Evolutionary conservation across 352 stramenopile genomes (phyloP), one percentile per base, ranked within the genome.

Genomic region (Globisporangium sylvaticum): DNA sequence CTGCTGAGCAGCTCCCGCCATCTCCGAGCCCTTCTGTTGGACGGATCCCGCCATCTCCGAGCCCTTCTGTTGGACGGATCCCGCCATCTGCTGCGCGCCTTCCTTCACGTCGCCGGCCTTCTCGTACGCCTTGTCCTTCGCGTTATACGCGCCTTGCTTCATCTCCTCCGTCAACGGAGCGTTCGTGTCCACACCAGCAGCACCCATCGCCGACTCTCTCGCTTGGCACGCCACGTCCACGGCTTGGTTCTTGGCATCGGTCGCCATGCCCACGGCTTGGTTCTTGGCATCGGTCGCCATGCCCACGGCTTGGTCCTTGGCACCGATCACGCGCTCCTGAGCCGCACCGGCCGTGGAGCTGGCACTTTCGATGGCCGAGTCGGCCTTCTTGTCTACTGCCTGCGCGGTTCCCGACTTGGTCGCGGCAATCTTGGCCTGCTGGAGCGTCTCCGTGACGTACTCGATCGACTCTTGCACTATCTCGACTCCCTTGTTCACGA

Each of bases 51-150:
- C 25, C 24, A 56, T 39, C 8, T 55, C 58, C 15, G 37, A 25
- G 0, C 34, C 62, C 37, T 62, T 67, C 27, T 50, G 22, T 4
- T 67, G 22, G 4, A 12, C 52, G 1, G 24, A 50, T 12, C 39
- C 62, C 0, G 34, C 50, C 62, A 56, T 61, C 14, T 67, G 48
- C 12, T 55, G 50, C 0, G 62, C 62, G 34, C 34, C 62, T 62
- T 67, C 20, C 62, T 67, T 67, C 32, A 29, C 18, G 0, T 53
- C 29, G 31, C 34, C 25, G 1, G 20, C 55, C 55, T 44, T 31
- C 55, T 61, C 54, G 29, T 12, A 27, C 1, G 24, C 29, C 54
- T 46, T 60, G 20, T 37, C 15, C 27, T 44, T 44, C 14, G 14
- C 37, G 12, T 44, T 44, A 0, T 20, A 18, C 37, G 37, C 37